These are phyloP conservation scores for Scleroderma bovista DNA, from an alignment of 768 basidiomycete genomes.

Conservation along the genomic window DNA sequence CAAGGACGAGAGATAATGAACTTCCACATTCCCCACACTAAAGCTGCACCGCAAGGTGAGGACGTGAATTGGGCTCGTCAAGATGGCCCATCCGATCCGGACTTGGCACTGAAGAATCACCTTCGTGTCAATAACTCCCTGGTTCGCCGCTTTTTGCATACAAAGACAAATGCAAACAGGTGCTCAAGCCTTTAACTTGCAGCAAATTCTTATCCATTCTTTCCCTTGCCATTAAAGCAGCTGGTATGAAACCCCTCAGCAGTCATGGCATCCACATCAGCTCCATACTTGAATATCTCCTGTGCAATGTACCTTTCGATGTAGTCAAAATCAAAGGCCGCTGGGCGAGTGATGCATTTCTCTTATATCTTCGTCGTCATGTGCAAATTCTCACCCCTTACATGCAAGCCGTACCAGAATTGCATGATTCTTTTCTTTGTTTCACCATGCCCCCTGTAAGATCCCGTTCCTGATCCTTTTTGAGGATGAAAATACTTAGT, in stretches of 20 bases:
- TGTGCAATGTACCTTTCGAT: neutral
- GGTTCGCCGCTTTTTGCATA: too few relatives aligned
- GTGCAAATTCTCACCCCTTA: too few relatives aligned
- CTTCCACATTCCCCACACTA: constrained; percentile 11
- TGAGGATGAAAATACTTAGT: too few relatives aligned
- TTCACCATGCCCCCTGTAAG: too few relatives aligned
- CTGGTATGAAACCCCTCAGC: neutral
- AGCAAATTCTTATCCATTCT: neutral
- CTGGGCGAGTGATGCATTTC: too few relatives aligned
- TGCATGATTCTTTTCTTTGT: too few relatives aligned
- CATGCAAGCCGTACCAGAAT: too few relatives aligned
- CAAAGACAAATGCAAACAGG: too few relatives aligned
- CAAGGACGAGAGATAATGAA: constrained; percentile 21
- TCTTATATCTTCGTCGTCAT: neutral
- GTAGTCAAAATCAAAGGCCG: neutral
- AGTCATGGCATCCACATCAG: neutral
- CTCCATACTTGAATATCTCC: neutral
- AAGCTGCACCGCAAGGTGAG: constrained; percentile 9
- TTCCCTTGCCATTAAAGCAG: neutral
- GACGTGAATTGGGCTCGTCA: constrained; percentile 10
- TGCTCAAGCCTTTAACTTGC: neutral
- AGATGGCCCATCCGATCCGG: constrained; percentile 6
- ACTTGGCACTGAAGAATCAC: constrained; percentile 2
- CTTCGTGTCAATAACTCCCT: constrained; percentile 20
- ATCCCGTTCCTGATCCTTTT: too few relatives aligned